Base-by-base conservation (phyloP, 2,329 filamentous ascomycete genomes). In the Raffaelea ambrosiae region DNA sequence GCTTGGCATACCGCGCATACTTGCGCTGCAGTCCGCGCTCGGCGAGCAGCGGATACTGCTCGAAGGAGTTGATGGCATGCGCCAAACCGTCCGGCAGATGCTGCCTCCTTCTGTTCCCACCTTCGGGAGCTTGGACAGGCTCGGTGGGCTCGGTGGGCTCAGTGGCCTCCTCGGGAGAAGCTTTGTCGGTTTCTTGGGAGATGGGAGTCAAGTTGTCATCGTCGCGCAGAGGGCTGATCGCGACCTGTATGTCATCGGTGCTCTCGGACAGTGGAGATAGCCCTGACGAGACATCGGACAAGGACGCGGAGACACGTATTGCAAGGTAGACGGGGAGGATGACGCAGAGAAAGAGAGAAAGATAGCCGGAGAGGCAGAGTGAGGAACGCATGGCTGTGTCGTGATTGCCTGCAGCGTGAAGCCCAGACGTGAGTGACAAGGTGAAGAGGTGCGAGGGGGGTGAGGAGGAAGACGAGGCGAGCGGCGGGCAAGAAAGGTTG, bases 61-160 rank as follows among this genome's bases (percentile, higher is more conserved):
- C 43, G 14, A 44, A 36, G 19, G 43, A 44, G 43, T 44, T 44
- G 29, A 44, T 23, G 31, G 14, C n/a, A 29, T 44, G 43, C 11
- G 43, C 43, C 29, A 44, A 14, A 16, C 31, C 43, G 14, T 44
- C 10, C 3, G 43, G 43, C 21, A 36, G 31, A 38, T 14, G 35
- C 16, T 5, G 14, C 18, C 35, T 9, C 16, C 16, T 38, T 38
- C 35, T 38, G 7, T 29, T 29, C 26, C 7, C 13, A 13, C 26
- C 26, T 7, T 29, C 13, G 7, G n/a, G n/a, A n/a, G n/a, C n/a
- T n/a, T n/a, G n/a, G n/a, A n/a, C n/a, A n/a, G n/a, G n/a, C 31
- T 9, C 9, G 16, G 35, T 8, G 5, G 8, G 7, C 35, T 38
- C 16, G 18, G 18, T 19, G 16, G 35, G 16, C 5, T 8, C 18